phyloP scores from a whole-genome alignment of 805 yeast genomes.

The Saccharomycopsis fibuligera region DNA sequence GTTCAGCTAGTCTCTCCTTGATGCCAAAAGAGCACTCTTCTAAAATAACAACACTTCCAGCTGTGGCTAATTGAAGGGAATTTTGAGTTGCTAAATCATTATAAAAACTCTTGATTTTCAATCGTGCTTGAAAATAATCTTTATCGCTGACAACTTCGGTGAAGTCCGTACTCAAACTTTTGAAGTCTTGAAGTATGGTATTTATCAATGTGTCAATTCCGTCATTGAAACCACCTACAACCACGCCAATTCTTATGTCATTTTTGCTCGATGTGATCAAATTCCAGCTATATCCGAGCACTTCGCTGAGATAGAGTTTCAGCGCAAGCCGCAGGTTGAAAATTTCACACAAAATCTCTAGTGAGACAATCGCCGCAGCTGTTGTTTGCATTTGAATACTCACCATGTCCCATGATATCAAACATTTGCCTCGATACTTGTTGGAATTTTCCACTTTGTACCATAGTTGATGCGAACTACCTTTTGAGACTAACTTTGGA shows the following conservation, averaged over 20 bases:
- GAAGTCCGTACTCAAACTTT: slow-evolving; percentile 25
- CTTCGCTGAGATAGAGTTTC: slow-evolving; percentile 45
- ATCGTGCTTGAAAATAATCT: slow-evolving; percentile 41
- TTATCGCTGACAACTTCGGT: slow-evolving; percentile 29
- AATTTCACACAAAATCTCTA: slow-evolving; percentile 47
- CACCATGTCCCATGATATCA: slow-evolving; percentile 42
- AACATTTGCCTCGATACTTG: slow-evolving; percentile 26
- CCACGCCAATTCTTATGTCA: slow-evolving; percentile 45
- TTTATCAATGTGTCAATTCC: slow-evolving; percentile 27
- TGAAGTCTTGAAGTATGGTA: slow-evolving; percentile 27
- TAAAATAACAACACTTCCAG: slow-evolving; percentile 44
- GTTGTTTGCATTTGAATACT: slow-evolving; percentile 26
- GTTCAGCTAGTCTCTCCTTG: slow-evolving; percentile 47
- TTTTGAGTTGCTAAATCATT: slow-evolving; percentile 29
- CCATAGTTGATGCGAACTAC: slow-evolving; percentile 46
- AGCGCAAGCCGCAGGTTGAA: slow-evolving; percentile 36
- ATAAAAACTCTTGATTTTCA: slow-evolving; percentile 42
- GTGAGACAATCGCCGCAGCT: slow-evolving; percentile 36
- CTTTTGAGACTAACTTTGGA: slow-evolving; percentile 35
- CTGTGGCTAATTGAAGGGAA: slow-evolving; percentile 42
- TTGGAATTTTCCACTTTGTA: slow-evolving; percentile 32
- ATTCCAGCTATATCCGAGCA: slow-evolving; percentile 53
- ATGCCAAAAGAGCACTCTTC: slow-evolving; percentile 53
- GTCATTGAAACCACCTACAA: slow-evolving; percentile 44
- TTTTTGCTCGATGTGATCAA: slow-evolving; percentile 49